Conservation (phyloP, 1,284 basidiomycete genomes). For the Testicularia cyperi region DNA sequence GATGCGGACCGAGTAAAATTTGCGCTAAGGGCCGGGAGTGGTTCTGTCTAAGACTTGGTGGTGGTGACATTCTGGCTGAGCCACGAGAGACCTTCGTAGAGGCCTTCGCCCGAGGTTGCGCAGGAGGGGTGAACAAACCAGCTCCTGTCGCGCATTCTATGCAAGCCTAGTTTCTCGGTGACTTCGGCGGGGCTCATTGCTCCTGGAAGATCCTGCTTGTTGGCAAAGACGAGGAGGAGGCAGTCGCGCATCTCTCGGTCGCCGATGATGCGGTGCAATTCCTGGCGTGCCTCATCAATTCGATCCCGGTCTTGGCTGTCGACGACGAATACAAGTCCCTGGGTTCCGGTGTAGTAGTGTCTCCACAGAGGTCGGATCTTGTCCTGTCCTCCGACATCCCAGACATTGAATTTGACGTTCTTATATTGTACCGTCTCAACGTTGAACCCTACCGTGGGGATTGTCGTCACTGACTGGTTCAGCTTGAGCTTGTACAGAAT, state of each 20-base stretch:
- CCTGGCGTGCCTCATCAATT: constrained; percentile 93
- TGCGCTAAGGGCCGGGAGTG: too few relatives aligned
- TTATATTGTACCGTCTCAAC: constrained; percentile 63
- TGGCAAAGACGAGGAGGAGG: constrained; percentile 93
- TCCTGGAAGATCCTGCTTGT: constrained; percentile 98
- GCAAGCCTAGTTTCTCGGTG: constrained; percentile 92
- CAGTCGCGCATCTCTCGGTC: constrained; percentile 99
- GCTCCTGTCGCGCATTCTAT: constrained; percentile 91
- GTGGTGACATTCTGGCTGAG: constrained; percentile 46
- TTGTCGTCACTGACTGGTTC: constrained; percentile 98
- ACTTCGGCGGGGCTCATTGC: constrained; percentile 99
- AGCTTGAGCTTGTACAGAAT: constrained; percentile 99
- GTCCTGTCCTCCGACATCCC: constrained; percentile 63
- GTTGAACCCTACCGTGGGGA: constrained; percentile 80
- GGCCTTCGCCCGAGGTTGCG: constrained; percentile 54
- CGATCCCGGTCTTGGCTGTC: constrained; percentile 82
- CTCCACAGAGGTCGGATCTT: constrained; percentile 71
- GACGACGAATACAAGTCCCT: constrained; percentile 70
- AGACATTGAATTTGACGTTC: constrained; percentile 61
- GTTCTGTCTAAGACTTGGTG: constrained; percentile 28
- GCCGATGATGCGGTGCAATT: constrained; percentile 92
- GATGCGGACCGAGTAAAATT: too few relatives aligned
- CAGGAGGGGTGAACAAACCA: constrained; percentile 91
- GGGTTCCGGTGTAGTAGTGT: constrained; percentile 78
- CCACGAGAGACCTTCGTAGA: constrained; percentile 57